Base-by-base conservation (phyloP, 768 basidiomycete genomes). In the Sistotremastrum suecicum region DNA sequence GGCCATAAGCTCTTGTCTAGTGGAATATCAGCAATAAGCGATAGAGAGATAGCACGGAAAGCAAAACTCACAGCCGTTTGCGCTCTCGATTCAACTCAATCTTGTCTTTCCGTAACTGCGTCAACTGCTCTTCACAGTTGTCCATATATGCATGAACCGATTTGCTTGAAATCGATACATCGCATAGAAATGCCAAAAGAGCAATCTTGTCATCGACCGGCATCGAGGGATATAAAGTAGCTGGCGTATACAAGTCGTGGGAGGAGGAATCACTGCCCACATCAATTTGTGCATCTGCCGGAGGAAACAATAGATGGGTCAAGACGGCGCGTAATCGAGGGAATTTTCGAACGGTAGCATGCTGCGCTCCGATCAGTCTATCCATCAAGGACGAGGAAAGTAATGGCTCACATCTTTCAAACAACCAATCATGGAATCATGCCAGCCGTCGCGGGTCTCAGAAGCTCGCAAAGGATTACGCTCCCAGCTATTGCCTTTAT, bases 71-170 rank as follows among this genome's bases (percentile, higher is more conserved):
- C 92, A 80, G 72, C 58, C 83, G 79, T 62, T 88, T 92, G 65
- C 83, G 83, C 55, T 81, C 69, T 48, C 92, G 74, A 64, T 95
- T 95, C 50, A 91, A 78, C 51, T 98, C 95, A 33, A 92, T 90
- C 61, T 92, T 86, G 61, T 94, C 88, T 63, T 98, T 99, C 51
- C 95, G 67, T 34, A 95, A 68, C 30, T 91, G 87, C 6, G 95
- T 98, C 50, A 99, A 62, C 51, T 84, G 80, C 54, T 84, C 76
- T 56, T 92, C 90, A 55, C 86, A 88, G 39, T 77, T 74, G 55
- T 99, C 95, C 76, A 98, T 84, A 55, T 88, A 85, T 4, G 72
- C 63, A 57, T 91, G 85, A 20, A 97, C 79, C 7, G 78, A 72
- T 63, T 90, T 94, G 62, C 87, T 90, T 28, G 91, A 89, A 29